A percentile compares a stretch with the other conserved stretches of the same genome.
Conservation (phyloP, 495 filamentous ascomycete species). For the Collariella sp. region DNA sequence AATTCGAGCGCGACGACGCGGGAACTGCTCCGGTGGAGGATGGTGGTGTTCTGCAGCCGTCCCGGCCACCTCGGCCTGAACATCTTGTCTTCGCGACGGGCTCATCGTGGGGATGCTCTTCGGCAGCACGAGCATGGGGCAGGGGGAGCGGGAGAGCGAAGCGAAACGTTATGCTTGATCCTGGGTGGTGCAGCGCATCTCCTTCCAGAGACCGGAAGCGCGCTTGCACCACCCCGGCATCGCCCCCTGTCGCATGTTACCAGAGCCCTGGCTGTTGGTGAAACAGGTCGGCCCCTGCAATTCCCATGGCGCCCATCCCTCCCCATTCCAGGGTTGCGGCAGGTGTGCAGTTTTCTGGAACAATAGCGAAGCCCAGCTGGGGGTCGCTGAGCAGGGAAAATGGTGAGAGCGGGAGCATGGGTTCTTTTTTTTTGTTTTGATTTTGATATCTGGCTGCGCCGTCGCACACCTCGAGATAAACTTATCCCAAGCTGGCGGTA, state of each 20-base stretch:
- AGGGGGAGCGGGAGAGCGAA: not conserved
- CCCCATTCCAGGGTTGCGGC: conserved; percentile 25
- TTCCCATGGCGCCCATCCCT: conserved; percentile 24
- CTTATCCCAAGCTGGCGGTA: conserved; percentile 1
- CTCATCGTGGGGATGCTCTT: not conserved
- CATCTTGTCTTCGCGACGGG: conserved; percentile 7
- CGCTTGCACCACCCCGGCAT: conserved; percentile 24
- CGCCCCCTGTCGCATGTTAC: conserved; percentile 28
- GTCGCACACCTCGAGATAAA: conserved; percentile 1
- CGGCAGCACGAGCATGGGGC: conserved; percentile 9
- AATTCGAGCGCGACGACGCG: not conserved
- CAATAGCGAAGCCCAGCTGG: conserved; percentile 21
- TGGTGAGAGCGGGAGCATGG: conserved; percentile 4
- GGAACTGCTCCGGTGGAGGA: not conserved
- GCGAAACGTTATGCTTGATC: conserved; percentile 10
- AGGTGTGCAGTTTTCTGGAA: conserved; percentile 32
- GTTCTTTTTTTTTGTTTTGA: not conserved
- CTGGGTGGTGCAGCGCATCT: conserved; percentile 11
- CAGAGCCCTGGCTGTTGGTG: conserved; percentile 31
- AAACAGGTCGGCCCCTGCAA: conserved; percentile 32
- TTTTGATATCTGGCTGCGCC: not conserved
- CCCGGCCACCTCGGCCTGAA: conserved; percentile 20
- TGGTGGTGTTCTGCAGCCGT: conserved; percentile 20
- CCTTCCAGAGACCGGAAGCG: conserved; percentile 15
- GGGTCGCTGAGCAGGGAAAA: conserved; percentile 12